Percentiles rank a stretch among this genome's conserved stretches.
Conservation (phyloP, 768 basidiomycete species). For the Trametes gibbosa region DNA sequence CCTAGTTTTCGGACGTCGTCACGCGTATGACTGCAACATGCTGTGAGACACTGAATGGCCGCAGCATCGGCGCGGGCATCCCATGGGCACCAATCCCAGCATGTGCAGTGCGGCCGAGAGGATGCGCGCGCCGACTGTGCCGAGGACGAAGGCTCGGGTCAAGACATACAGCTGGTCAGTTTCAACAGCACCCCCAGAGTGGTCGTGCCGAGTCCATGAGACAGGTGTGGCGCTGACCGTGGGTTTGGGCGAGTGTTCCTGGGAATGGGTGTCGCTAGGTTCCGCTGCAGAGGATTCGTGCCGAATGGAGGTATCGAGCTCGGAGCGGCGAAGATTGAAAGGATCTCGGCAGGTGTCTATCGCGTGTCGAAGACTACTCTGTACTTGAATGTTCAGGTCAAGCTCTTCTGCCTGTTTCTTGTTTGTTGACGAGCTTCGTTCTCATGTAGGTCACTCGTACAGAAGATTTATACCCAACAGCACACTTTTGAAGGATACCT, state of each 20-base stretch:
- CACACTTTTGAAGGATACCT: background rate
- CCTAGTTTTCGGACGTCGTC: background rate
- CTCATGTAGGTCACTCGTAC: too few relatives aligned
- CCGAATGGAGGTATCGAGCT: background rate
- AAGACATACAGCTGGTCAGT: too few relatives aligned
- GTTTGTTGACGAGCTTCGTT: too few relatives aligned
- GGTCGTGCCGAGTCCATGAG: background rate
- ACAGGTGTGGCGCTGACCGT: constrained; percentile 1
- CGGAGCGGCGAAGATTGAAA: background rate
- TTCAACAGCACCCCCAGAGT: background rate
- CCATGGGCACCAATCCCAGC: background rate
- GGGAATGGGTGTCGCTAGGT: background rate
- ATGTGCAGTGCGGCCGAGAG: background rate
- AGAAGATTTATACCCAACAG: too few relatives aligned
- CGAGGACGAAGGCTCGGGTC: background rate
- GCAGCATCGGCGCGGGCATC: background rate
- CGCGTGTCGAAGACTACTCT: background rate
- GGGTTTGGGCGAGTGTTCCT: background rate
- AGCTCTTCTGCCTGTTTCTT: too few relatives aligned
- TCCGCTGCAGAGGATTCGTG: background rate
- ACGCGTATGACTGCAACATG: background rate
- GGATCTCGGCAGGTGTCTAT: too few relatives aligned
- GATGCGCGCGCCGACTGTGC: background rate
- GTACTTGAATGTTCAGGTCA: background rate
- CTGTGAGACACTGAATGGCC: background rate